Conservation (phyloP, 192 early-diverging fungal species). For the Backusella tarrabulga region DNA sequence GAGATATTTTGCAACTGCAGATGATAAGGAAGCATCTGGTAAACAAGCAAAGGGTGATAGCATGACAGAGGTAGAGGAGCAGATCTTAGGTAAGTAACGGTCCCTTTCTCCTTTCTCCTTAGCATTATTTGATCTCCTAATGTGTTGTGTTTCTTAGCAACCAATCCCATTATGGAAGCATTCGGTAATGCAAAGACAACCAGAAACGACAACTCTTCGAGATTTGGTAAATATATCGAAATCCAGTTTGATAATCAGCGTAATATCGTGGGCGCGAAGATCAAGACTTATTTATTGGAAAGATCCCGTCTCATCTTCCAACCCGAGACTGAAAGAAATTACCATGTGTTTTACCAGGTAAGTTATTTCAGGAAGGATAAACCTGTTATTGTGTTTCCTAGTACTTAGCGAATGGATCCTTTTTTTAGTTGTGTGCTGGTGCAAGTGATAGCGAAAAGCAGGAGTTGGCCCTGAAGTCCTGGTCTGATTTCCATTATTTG, state of each 20-base stretch:
- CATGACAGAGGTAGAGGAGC: conserved; percentile 77
- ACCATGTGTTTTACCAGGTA: conserved; percentile 98
- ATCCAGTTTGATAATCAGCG: conserved; percentile 85
- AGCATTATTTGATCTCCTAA: not conserved
- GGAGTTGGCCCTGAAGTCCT: conserved; percentile 72
- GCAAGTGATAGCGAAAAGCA: conserved; percentile 78
- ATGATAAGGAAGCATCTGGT: conserved; percentile 58
- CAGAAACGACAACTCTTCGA: conserved; percentile 96
- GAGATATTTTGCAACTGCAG: conserved; percentile 90
- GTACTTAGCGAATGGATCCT: not conserved
- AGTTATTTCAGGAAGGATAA: not conserved
- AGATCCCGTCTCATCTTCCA: conserved; percentile 95
- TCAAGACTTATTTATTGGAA: conserved; percentile 97
- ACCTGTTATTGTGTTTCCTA: not conserved
- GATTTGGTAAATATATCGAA: conserved; percentile 99
- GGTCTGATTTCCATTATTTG: conserved; percentile 81
- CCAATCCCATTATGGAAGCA: conserved; percentile 99
- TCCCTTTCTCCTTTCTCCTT: not conserved
- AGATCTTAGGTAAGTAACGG: conserved; percentile 59
- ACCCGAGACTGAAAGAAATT: conserved; percentile 92
- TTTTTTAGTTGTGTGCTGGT: conserved; percentile 79
- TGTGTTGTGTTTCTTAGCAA: conserved; percentile 49
- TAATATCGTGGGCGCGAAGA: conserved; percentile 91
- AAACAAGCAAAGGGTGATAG: conserved; percentile 40
- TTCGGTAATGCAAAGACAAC: conserved; percentile 99